Evolutionary conservation across 495 filamentous ascomycete species (phyloP).

Genomic region (Massariosphaeria phaeospora): DNA sequence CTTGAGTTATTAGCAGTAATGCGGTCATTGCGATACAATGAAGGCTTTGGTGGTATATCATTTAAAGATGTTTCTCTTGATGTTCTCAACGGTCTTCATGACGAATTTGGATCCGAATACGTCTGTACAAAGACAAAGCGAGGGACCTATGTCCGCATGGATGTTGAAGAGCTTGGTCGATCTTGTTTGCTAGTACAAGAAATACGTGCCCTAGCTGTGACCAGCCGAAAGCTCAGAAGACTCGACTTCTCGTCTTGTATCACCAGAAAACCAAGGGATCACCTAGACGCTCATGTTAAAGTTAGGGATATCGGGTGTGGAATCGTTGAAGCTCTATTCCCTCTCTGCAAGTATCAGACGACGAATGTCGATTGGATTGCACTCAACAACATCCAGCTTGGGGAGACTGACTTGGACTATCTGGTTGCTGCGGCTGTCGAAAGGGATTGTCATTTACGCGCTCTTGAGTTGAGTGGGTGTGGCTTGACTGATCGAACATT

Average conservation of each 20-base stretch:
- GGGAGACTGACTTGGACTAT: slow-evolving; percentile 72
- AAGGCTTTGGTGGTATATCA: slow-evolving; percentile 79
- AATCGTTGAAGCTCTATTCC: slow-evolving; percentile 72
- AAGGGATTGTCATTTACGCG: slow-evolving; percentile 61
- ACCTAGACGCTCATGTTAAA: slow-evolving; percentile 48
- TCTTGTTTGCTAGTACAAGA: slow-evolving; percentile 67
- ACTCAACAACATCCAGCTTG: slow-evolving; percentile 77
- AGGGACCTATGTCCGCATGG: slow-evolving; percentile 52
- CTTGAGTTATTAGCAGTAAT: slow-evolving; percentile 80
- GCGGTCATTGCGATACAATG: slow-evolving; percentile 85
- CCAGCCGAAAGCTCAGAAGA: slow-evolving; percentile 56
- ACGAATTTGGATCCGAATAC: slow-evolving; percentile 59
- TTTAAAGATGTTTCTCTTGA: slow-evolving; percentile 73
- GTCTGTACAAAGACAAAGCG: slow-evolving; percentile 55
- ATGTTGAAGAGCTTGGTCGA: slow-evolving; percentile 54
- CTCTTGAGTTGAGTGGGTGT: slow-evolving; percentile 77
- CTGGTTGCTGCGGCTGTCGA: slow-evolving; percentile 63
- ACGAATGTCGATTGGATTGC: slow-evolving; percentile 78
- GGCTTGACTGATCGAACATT: slow-evolving; percentile 59
- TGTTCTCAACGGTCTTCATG: slow-evolving; percentile 55
- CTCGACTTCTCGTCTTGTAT: slow-evolving; percentile 61
- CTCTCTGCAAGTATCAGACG: slow-evolving; percentile 64
- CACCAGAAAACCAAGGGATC: slow-evolving; percentile 46
- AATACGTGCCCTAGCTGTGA: slow-evolving; percentile 64
- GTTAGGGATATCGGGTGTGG: slow-evolving; percentile 66